Evolutionary conservation across 129 eudicot species (phyloP).

Genomic region (Lonicera japonica): DNA sequence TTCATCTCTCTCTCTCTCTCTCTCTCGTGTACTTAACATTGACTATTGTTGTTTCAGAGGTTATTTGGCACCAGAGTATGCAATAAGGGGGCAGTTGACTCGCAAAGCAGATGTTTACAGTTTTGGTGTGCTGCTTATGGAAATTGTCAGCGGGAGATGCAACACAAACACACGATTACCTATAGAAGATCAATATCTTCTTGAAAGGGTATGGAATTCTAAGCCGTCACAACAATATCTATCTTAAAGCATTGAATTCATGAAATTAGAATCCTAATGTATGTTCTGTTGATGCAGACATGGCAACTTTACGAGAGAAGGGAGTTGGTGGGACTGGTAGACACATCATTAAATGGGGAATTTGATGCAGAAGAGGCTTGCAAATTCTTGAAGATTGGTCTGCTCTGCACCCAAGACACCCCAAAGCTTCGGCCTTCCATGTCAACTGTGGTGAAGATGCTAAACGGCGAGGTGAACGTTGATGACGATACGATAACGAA

Average conservation of each 20-base stretch:
- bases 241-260: background rate
- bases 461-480: constrained; percentile 39
- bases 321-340: constrained; percentile 57
- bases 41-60: constrained; percentile 48
- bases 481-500: constrained; percentile 44
- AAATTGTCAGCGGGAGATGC: constrained; percentile 82
- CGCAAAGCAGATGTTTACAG: constrained; percentile 89
- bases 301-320: constrained; percentile 71
- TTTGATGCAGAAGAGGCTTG: constrained; percentile 79
- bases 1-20: too few species aligned
- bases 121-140: constrained; percentile 88
- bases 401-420: constrained; percentile 86
- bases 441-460: constrained; percentile 83
- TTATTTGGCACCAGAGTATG: constrained; percentile 96
- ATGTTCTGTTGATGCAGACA: constrained; percentile 41
- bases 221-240: background rate
- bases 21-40: background rate
- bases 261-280: too few species aligned
- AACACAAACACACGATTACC: constrained; percentile 78
- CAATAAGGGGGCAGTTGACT: constrained; percentile 82
- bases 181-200: constrained; percentile 63
- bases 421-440: constrained; percentile 85
- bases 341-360: constrained; percentile 51
- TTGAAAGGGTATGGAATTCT: constrained; percentile 76
- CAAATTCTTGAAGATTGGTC: constrained; percentile 73